Base-by-base conservation (phyloP, 2,329 filamentous ascomycete species). In the Alternaria ventricosa region DNA sequence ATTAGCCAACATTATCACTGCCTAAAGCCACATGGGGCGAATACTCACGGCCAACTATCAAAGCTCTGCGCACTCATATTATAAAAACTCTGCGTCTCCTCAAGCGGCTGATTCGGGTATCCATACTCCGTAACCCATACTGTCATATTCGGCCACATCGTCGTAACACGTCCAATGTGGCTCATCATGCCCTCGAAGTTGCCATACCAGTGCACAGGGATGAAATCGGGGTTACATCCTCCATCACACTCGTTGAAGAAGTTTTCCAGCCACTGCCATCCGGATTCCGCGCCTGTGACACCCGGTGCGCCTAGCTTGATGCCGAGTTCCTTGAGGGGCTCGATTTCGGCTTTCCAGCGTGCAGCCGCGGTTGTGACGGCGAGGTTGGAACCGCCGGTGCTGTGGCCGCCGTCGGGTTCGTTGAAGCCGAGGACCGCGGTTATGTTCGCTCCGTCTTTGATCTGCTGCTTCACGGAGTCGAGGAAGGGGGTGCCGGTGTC, bases 101-200 rank as follows among this genome's bases (percentile, higher is more conserved):
- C 63, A 15, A 93, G 83, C 25, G 85, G 81, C 71, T 87, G 83
- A 65, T 90, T 79, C 58, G 82, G 77, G 57, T 85, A 85, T 41
- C 90, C 92, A 77, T 90, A 94, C 79, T 96, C 92, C 25, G 92
- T 95, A 11, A 95, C 83, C 92, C 92, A 95, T 64, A 94, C 87
- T 4, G 86, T 84, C 79, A 79, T 75, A 83, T 88, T 79, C 18
- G 72, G 74, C 67, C 82, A 84, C 41, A 77, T 81, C 1, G 81
- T 84, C 51, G 84, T 82, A 49, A 88, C 85, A 65, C 88, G 84
- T 7, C 89, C 90, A 61, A 93, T 83, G 66, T 90, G 89, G 65
- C 86, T 89, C 3, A 89, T 88, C 65, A 93, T 77, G 0, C 89
- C 90, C 51, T 87, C 87, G 70, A 92, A 92, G 66, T 89, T 86